Percentiles rank a stretch among this genome's conserved stretches.
Conservation (phyloP, 2,329 filamentous ascomycete genomes). For the Venturia nashicola region DNA sequence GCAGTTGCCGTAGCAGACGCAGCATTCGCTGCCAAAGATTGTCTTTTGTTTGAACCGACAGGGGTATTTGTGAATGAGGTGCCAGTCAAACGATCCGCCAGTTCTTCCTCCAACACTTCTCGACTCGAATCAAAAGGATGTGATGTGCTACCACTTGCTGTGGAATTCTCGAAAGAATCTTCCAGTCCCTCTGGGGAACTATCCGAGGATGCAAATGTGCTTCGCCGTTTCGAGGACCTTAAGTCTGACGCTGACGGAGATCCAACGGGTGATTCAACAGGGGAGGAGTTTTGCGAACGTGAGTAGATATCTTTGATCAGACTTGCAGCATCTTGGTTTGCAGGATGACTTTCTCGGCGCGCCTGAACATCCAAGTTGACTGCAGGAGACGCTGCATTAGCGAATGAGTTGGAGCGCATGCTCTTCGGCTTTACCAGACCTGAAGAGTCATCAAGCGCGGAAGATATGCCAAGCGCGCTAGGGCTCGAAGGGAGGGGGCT, state of each 20-base stretch:
- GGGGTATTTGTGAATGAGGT: conserved; percentile 24
- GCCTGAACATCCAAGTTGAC: conserved; percentile 57
- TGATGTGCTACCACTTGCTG: background rate
- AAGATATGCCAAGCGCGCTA: conserved; percentile 15
- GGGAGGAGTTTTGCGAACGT: conserved; percentile 28
- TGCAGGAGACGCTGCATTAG: conserved; percentile 49
- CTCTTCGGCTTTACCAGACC: conserved; percentile 33
- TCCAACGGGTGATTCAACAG: conserved; percentile 5
- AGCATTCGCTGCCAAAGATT: conserved; percentile 15
- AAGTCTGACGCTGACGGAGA: conserved; percentile 3
- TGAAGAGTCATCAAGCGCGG: conserved; percentile 16
- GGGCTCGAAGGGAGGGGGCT: background rate
- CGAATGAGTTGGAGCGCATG: conserved; percentile 51
- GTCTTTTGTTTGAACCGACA: background rate
- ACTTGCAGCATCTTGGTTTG: conserved; percentile 46
- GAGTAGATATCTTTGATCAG: conserved; percentile 58
- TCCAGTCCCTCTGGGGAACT: background rate
- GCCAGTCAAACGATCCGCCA: conserved; percentile 20
- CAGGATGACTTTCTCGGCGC: conserved; percentile 38
- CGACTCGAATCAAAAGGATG: background rate
- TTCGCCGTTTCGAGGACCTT: background rate
- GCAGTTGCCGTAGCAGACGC: conserved; percentile 42
- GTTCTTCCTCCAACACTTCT: conserved; percentile 11
- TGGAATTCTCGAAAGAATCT: background rate
- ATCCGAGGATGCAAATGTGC: background rate